Percentiles rank a stretch among this genome's conserved stretches.
These are phyloP conservation scores for Pythium brachiatum DNA, from an alignment of 352 stramenopile species.

Conservation along the genomic window DNA sequence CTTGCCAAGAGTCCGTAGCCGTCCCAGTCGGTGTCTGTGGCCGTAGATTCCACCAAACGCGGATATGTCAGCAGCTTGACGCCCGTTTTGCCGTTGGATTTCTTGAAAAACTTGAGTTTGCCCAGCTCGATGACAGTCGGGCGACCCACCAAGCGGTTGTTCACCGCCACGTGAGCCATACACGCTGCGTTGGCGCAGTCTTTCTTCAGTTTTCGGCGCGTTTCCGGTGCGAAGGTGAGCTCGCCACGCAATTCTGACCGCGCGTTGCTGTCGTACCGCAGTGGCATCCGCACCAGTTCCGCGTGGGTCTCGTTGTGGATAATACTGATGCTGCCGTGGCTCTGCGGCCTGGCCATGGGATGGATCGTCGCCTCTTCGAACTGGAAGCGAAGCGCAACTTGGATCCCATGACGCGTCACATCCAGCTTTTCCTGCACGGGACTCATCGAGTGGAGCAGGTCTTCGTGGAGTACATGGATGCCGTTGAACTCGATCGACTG, in stretches of 20 bases:
- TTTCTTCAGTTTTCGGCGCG: slow-evolving; percentile 11
- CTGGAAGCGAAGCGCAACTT: slow-evolving; percentile 20
- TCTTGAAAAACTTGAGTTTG: slow-evolving; percentile 18
- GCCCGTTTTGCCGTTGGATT: slow-evolving; percentile 14
- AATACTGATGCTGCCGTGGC: slow-evolving; percentile 12
- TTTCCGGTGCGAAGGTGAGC: slow-evolving; percentile 8
- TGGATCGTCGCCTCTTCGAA: slow-evolving; percentile 12
- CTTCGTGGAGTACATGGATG: slow-evolving; percentile 21
- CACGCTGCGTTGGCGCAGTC: slow-evolving; percentile 18
- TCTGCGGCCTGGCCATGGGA: slow-evolving; percentile 10
- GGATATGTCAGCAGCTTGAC: slow-evolving; percentile 22
- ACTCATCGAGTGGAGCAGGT: slow-evolving; percentile 22
- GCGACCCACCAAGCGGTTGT: slow-evolving; percentile 18
- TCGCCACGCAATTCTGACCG: slow-evolving; percentile 11
- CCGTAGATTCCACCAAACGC: neutral
- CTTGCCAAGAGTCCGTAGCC: slow-evolving; percentile 8
- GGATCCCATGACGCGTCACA: slow-evolving; percentile 10
- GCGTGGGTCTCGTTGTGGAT: slow-evolving; percentile 19
- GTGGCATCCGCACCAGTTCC: slow-evolving; percentile 12
- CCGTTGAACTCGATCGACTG: slow-evolving; percentile 28
- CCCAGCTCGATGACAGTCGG: slow-evolving; percentile 21
- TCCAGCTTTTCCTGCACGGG: slow-evolving; percentile 23
- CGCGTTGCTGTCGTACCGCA: slow-evolving; percentile 7
- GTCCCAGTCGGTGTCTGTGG: slow-evolving; percentile 6
- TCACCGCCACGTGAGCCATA: slow-evolving; percentile 12